Percentiles rank a stretch among this genome's conserved stretches.
Evolutionary conservation across 164 flowering plant species (phyloP).

Genomic region (Pachysandra terminalis): DNA sequence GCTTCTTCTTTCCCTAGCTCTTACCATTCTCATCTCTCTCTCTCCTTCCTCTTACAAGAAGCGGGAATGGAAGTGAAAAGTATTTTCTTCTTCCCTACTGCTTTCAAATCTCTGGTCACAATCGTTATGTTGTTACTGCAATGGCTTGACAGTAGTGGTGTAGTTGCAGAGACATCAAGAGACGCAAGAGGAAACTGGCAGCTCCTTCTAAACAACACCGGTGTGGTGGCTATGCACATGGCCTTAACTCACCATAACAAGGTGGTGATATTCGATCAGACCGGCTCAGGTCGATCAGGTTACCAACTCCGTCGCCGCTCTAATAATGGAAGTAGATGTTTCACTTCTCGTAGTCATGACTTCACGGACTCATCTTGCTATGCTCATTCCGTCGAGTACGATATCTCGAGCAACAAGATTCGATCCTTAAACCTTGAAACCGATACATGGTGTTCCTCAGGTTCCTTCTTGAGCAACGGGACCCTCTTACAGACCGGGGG

Average conservation of each 20-base stretch:
- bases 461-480: constrained; percentile 58
- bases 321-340: constrained; percentile 27
- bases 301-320: constrained; percentile 25
- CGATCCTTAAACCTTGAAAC: constrained; percentile 45
- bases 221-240: constrained; percentile 83
- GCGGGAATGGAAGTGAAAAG: too few relatives aligned
- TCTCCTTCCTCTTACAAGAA: too few relatives aligned
- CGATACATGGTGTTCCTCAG: constrained; percentile 81
- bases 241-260: constrained; percentile 53
- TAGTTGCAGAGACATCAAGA: background rate
- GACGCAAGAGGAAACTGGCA: constrained; percentile 49
- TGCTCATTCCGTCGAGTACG: constrained; percentile 76
- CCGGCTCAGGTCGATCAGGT: constrained; percentile 37
- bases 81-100: background rate
- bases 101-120: background rate
- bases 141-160: constrained; percentile 2
- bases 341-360: background rate
- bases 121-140: constrained; percentile 8
- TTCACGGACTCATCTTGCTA: constrained; percentile 43
- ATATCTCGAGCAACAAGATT: constrained; percentile 31
- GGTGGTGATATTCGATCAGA: constrained; percentile 62
- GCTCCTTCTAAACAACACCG: constrained; percentile 47
- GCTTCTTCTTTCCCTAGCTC: too few relatives aligned
- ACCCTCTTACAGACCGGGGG: constrained; percentile 65
- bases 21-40: background rate